A percentile compares a stretch with the other conserved stretches of the same genome.
These are phyloP conservation scores for Acanthamoeba castellanii DNA, from an alignment of 208 protist genomes.

Conservation along the genomic window DNA sequence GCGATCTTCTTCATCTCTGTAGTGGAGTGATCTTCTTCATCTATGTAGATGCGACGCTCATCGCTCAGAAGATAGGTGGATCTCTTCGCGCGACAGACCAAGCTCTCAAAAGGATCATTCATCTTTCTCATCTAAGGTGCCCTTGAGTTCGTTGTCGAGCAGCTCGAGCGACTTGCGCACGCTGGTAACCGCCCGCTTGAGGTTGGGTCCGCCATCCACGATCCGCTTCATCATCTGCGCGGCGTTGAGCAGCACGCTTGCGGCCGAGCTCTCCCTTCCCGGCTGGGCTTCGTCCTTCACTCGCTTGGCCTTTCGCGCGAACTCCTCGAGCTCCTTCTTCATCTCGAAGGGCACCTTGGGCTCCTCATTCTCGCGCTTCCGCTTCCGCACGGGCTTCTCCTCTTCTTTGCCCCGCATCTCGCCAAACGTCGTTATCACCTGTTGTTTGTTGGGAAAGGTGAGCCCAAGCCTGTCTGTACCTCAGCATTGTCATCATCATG, in stretches of 20 bases:
- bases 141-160: slow-evolving; percentile 43
- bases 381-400: slow-evolving; percentile 29
- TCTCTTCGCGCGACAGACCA: neutral
- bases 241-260: slow-evolving; percentile 16
- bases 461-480: neutral
- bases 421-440: slow-evolving; percentile 14
- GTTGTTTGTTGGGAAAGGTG: no score
- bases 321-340: slow-evolving; percentile 57
- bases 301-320: slow-evolving; percentile 16
- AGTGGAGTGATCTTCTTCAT: no score
- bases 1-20: no score
- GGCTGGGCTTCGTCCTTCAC: slow-evolving; percentile 47
- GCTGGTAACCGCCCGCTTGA: slow-evolving; percentile 40
- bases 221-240: slow-evolving; percentile 63
- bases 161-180: slow-evolving; percentile 50
- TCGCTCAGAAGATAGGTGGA: neutral
- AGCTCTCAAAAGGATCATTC: neutral
- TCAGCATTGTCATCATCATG: neutral
- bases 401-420: slow-evolving; percentile 10
- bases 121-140: slow-evolving; percentile 13
- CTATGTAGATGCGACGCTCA: no score
- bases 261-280: slow-evolving; percentile 32
- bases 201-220: slow-evolving; percentile 22
- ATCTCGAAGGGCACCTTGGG: slow-evolving; percentile 63
- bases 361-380: slow-evolving; percentile 30